Percentiles rank a stretch among this genome's conserved stretches.
Conservation (phyloP, 495 filamentous ascomycete species). For the Penicillium canariense region DNA sequence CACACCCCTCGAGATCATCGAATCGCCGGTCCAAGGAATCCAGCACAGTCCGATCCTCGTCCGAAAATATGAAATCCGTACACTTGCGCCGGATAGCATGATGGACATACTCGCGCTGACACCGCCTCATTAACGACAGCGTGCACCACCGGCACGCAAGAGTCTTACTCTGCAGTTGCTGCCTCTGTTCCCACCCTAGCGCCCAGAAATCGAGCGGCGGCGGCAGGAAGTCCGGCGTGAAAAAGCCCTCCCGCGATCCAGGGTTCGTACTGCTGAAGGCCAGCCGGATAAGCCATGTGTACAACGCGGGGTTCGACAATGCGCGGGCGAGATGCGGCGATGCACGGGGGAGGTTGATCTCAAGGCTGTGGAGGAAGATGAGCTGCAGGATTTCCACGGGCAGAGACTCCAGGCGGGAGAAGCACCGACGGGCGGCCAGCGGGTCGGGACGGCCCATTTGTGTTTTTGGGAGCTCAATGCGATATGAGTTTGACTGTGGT, state of each 20-base stretch:
- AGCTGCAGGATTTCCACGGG: slow-evolving; percentile 52
- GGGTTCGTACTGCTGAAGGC: slow-evolving; percentile 40
- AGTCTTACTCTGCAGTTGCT: slow-evolving; percentile 31
- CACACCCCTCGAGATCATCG: slow-evolving; percentile 16
- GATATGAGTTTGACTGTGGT: too few relatives aligned
- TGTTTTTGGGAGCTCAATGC: neutral
- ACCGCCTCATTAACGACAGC: slow-evolving; percentile 37
- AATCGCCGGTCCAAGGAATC: slow-evolving; percentile 21
- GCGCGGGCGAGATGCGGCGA: slow-evolving; percentile 34
- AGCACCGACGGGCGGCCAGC: slow-evolving; percentile 18
- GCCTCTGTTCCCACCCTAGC: slow-evolving; percentile 22
- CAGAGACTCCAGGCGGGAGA: slow-evolving; percentile 47
- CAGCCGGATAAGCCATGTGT: slow-evolving; percentile 45
- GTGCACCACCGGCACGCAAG: slow-evolving; percentile 48
- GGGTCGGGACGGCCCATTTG: slow-evolving; percentile 18
- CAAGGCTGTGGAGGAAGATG: slow-evolving; percentile 51
- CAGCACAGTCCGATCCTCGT: slow-evolving; percentile 21
- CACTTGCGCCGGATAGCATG: slow-evolving; percentile 33
- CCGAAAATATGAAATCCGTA: slow-evolving; percentile 20
- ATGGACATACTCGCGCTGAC: slow-evolving; percentile 39
- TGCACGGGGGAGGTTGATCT: slow-evolving; percentile 49
- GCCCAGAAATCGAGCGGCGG: slow-evolving; percentile 34
- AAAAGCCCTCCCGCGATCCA: slow-evolving; percentile 29
- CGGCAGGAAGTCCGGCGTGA: slow-evolving; percentile 40
- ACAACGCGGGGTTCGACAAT: slow-evolving; percentile 37